phyloP scores from a whole-genome alignment of 2,329 filamentous ascomycete species.

The Trichothecium sympodiale region DNA sequence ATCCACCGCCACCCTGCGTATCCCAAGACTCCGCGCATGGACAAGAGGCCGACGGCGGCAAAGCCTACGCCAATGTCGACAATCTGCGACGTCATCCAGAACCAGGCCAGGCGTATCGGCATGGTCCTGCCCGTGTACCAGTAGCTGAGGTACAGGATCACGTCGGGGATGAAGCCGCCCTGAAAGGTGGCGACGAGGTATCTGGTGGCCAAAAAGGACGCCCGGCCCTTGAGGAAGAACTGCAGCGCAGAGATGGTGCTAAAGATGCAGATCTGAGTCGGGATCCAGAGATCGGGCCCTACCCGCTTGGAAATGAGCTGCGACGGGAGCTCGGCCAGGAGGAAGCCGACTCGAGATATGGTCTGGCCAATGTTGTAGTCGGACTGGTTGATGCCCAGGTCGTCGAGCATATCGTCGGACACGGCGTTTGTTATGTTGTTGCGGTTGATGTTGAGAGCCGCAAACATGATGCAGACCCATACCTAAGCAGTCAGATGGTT shows the following conservation, averaged over 20 bases:
- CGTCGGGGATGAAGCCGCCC: slow-evolving; percentile 44
- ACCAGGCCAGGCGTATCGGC: slow-evolving; percentile 53
- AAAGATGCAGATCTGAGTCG: slow-evolving; percentile 29
- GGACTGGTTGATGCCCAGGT: slow-evolving; percentile 13
- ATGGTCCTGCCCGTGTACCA: slow-evolving; percentile 53
- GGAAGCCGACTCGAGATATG: slow-evolving; percentile 25
- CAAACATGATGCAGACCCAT: slow-evolving; percentile 21
- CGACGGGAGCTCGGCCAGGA: slow-evolving; percentile 41
- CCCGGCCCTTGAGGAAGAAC: slow-evolving; percentile 19
- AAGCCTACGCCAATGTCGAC: slow-evolving; percentile 40
- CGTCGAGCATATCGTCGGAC: slow-evolving; percentile 23
- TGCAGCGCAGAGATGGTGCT: slow-evolving; percentile 20
- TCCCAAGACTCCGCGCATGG: slow-evolving; percentile 38
- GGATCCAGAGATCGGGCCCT: slow-evolving; percentile 39
- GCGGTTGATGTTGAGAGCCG: slow-evolving; percentile 23
- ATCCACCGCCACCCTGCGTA: slow-evolving; percentile 48
- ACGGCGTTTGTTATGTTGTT: slow-evolving; percentile 24
- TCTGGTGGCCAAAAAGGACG: slow-evolving; percentile 19
- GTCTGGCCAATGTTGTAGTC: slow-evolving; percentile 21
- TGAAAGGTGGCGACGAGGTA: slow-evolving; percentile 28
- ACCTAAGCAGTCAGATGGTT: slow-evolving; percentile 8
- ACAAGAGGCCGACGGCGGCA: slow-evolving; percentile 43
- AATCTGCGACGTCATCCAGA: slow-evolving; percentile 42
- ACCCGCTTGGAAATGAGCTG: slow-evolving; percentile 35
- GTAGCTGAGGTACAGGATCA: slow-evolving; percentile 54